These are phyloP conservation scores for Paraurostyla sp. DNA, from an alignment of 73 alveolate genomes.

Conservation along the genomic window DNA sequence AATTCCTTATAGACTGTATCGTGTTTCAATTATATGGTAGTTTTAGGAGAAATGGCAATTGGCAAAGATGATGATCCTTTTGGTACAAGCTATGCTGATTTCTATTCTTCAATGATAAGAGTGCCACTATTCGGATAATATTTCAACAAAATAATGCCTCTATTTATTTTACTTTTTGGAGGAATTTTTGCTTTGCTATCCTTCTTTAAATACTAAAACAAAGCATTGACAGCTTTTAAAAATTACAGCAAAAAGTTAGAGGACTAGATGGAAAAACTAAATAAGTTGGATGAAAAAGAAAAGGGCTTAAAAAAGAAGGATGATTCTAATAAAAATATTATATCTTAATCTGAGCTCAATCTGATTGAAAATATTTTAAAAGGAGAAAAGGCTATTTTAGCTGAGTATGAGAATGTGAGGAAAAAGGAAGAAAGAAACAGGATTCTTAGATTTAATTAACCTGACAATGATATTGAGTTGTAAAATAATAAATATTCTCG, in stretches of 20 bases:
- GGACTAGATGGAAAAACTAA: neutral
- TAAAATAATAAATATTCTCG: neutral
- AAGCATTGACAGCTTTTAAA: slow-evolving; percentile 4
- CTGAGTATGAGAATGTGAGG: slow-evolving; percentile 4
- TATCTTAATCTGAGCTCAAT: neutral
- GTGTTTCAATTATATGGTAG: slow-evolving; percentile 68
- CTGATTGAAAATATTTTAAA: neutral
- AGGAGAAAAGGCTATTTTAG: slow-evolving; percentile 56
- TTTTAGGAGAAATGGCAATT: slow-evolving; percentile 54
- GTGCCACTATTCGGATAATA: slow-evolving; percentile 72
- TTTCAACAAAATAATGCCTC: slow-evolving; percentile 50
- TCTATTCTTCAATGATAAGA: slow-evolving; percentile 61
- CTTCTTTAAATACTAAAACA: slow-evolving; percentile 22
- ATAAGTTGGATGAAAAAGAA: neutral
- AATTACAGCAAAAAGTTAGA: neutral
- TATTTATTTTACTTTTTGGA: slow-evolving; percentile 57
- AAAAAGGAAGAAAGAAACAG: slow-evolving; percentile 54
- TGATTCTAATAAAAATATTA: neutral
- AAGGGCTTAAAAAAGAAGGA: neutral
- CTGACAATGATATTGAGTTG: slow-evolving; percentile 21
- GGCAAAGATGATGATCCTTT: slow-evolving; percentile 14
- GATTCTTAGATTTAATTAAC: neutral
- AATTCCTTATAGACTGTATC: slow-evolving; percentile 34
- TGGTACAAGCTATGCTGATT: slow-evolving; percentile 63
- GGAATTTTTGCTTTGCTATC: slow-evolving; percentile 39